These are phyloP conservation scores for Thecaphora thlaspeos DNA, from an alignment of 1,284 basidiomycete genomes.

Conservation along the genomic window DNA sequence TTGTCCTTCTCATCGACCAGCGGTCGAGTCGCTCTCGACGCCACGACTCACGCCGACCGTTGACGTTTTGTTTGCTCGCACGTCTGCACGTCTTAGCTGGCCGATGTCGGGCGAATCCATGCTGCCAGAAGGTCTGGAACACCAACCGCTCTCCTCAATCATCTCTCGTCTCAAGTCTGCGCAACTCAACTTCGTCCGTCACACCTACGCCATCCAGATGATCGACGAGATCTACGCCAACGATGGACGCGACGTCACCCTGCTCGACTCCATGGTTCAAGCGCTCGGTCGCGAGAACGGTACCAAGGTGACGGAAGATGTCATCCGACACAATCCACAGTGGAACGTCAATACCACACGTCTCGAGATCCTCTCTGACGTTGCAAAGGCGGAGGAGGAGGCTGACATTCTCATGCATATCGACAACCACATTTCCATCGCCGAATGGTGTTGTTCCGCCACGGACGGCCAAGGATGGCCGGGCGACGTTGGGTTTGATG, in stretches of 20 bases:
- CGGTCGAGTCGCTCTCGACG: not conserved
- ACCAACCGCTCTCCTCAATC: constrained; percentile 16
- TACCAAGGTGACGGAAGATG: constrained; percentile 23
- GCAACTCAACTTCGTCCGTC: constrained; percentile 33
- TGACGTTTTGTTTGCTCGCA: no score
- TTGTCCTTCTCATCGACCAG: not conserved
- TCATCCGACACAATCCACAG: constrained; percentile 18
- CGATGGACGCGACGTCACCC: constrained; percentile 17
- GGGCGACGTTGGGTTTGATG: constrained; percentile 19
- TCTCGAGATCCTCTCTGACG: constrained; percentile 14
- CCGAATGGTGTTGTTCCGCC: constrained; percentile 31
- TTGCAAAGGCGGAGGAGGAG: constrained; percentile 25
- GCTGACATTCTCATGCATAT: constrained; percentile 28
- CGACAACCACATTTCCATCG: constrained; percentile 29
- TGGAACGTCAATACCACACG: constrained; percentile 22
- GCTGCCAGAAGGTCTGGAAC: constrained; percentile 30
- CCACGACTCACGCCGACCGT: no score
- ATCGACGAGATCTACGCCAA: constrained; percentile 38
- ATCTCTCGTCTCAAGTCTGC: constrained; percentile 22
- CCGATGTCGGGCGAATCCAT: constrained; percentile 28
- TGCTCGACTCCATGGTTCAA: constrained; percentile 11
- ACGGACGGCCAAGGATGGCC: constrained; percentile 35
- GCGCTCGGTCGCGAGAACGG: constrained; percentile 20
- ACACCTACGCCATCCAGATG: constrained; percentile 32
- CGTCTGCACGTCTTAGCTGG: no score